Evolutionary conservation across 305 asterid species (phyloP).

Genomic region (Fraxinus greggii): DNA sequence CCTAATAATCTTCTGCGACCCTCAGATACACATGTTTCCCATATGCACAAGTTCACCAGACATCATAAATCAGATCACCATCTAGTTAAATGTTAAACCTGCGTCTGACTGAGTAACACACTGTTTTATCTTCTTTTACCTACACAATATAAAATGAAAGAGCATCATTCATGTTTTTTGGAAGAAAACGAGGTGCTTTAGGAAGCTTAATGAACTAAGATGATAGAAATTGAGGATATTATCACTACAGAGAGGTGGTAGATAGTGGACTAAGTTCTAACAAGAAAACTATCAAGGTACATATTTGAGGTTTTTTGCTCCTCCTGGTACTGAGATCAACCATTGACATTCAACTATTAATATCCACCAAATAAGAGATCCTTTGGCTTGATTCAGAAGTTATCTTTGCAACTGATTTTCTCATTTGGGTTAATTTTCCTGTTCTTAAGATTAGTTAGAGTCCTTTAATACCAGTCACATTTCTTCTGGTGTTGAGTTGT

Average conservation of each 20-base stretch:
- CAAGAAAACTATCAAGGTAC: background rate
- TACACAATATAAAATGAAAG: background rate
- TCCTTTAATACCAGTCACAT: background rate
- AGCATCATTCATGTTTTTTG: background rate
- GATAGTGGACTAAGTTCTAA: background rate
- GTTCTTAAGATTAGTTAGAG: background rate
- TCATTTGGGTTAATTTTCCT: background rate
- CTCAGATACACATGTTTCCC: background rate
- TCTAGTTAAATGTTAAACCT: background rate
- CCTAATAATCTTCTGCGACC: background rate
- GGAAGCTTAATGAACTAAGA: background rate
- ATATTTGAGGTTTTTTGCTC: background rate
- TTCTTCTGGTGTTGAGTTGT: background rate
- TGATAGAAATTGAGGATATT: background rate
- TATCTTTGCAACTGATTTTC: background rate
- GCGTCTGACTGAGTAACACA: background rate
- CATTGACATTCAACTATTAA: background rate
- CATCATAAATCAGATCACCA: background rate
- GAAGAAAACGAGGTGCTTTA: background rate
- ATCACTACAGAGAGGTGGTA: background rate
- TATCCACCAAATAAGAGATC: background rate
- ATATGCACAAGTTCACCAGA: background rate
- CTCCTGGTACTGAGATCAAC: background rate
- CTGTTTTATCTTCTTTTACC: background rate
- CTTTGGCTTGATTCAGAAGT: background rate